Conservation (phyloP, 2,329 filamentous ascomycete species). For the Thyridium curvatum region DNA sequence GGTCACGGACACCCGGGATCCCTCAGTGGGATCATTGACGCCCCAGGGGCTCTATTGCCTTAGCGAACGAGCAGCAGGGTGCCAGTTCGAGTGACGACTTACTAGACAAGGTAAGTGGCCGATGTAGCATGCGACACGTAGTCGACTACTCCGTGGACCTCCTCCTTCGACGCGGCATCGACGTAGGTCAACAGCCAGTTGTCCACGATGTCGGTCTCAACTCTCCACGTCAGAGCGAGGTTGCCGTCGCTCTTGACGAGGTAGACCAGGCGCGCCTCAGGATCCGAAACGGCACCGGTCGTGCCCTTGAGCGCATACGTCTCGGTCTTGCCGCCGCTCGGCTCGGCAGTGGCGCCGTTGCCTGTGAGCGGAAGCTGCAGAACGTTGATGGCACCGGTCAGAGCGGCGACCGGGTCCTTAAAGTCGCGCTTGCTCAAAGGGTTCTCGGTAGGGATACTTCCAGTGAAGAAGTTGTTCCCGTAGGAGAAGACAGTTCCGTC, state of each 20-base stretch:
- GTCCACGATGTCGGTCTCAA: constrained; percentile 50
- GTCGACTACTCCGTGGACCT: constrained; percentile 48
- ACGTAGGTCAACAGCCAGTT: constrained; percentile 57
- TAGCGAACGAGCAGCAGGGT: too few species aligned
- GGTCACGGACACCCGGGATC: constrained; percentile 31
- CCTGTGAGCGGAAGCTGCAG: constrained; percentile 34
- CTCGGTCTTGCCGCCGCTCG: constrained; percentile 23
- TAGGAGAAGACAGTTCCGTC: constrained; percentile 53
- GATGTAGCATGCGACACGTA: constrained; percentile 46
- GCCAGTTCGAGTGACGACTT: constrained; percentile 16
- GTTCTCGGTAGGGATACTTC: constrained; percentile 31
- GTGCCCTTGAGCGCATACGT: constrained; percentile 40
- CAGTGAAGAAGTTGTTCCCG: constrained; percentile 41
- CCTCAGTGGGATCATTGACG: constrained; percentile 46
- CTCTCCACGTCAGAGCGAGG: constrained; percentile 47
- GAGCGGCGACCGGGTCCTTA: constrained; percentile 33
- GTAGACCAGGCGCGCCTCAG: constrained; percentile 50
- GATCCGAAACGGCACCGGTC: constrained; percentile 41
- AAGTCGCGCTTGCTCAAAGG: constrained; percentile 32
- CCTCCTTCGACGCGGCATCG: constrained; percentile 37
- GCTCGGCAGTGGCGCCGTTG: constrained; percentile 29
- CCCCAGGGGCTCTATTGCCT: constrained; percentile 35
- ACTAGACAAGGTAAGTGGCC: constrained; percentile 46
- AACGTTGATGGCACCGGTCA: constrained; percentile 29
- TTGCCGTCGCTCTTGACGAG: constrained; percentile 38